Evolutionary conservation across 2,329 filamentous ascomycete species (phyloP), one percentile per base, ranked within the genome.

Genomic region (Immersiporthe knoxdaviesiana): DNA sequence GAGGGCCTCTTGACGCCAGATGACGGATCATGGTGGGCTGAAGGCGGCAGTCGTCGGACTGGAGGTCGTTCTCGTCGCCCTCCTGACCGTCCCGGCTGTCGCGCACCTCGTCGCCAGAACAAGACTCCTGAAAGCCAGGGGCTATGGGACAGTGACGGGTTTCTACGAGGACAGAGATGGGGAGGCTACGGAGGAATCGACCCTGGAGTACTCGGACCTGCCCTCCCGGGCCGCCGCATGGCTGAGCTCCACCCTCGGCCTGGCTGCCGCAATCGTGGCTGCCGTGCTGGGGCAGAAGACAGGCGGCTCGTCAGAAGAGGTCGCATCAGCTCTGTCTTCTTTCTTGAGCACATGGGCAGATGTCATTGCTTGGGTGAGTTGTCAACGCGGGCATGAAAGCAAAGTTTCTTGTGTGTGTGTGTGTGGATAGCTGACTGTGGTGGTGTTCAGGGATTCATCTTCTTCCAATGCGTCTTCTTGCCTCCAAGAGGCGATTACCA

Each of bases 151-250:
- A 10, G 50, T 77, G 11, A 72, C 72, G 24, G 72, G 73, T 27
- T 71, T 75, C 41, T 80, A 77, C 64, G 73, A 77, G 68, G 78
- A 77, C 63, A 30, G 61, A 10, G 78, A 80, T 65, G 78, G 78
- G 24, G 71, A 74, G 63, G 76, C 78, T 24, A 79, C 77, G 18
- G 75, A 76, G 60, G 73, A 76, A 54, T 79, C 78, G 21, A 74
- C 76, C 16, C 74, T 73, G 16, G 73, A 74, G 27, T 80, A 76
- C 56, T 75, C 76, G 0, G 76, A 79, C 68, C 67, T 73, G 1
- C 68, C 71, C 35, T 74, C 78, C 21, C 74, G 77, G 11, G 59
- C 75, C 39, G 72, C 70, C 11, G 73, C 74, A 6, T 76, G 74
- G 71, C 41, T 75, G 52, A 75, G 73, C 58, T 37, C 75, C 6